Evolutionary conservation across 1,284 basidiomycete genomes (phyloP).

Genomic region (Malassezia caprae): DNA sequence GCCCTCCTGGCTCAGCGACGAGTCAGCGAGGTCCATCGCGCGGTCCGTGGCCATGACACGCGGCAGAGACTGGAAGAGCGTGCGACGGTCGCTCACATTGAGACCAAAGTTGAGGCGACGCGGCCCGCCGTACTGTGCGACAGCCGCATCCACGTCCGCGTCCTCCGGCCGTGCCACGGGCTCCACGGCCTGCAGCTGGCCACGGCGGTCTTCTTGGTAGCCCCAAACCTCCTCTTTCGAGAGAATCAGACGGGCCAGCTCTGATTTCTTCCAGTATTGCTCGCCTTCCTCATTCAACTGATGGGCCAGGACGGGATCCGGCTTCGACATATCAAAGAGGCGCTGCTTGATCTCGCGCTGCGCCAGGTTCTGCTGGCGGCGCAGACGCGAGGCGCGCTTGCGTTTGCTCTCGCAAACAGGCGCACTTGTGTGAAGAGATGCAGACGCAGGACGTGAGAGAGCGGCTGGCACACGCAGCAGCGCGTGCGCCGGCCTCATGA

Average conservation of each 20-base stretch:
- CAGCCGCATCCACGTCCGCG: conserved; percentile 12
- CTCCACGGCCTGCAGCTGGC: conserved; percentile 28
- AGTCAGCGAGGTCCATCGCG: conserved; percentile 27
- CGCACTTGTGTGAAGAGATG: conserved; percentile 23
- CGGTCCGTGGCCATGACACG: conserved; percentile 41
- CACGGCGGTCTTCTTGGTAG: conserved; percentile 36
- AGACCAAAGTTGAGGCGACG: conserved; percentile 41
- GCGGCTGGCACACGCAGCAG: not conserved
- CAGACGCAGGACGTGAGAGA: not conserved
- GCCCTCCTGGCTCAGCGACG: conserved; percentile 25
- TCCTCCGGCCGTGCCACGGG: conserved; percentile 9
- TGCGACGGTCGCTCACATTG: conserved; percentile 23
- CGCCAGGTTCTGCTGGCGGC: conserved; percentile 46
- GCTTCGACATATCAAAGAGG: conserved; percentile 50
- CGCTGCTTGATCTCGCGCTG: conserved; percentile 37
- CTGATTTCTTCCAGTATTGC: conserved; percentile 29
- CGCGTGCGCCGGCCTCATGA: not conserved
- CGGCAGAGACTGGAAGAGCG: conserved; percentile 40
- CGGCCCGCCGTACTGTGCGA: conserved; percentile 25
- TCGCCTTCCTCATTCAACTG: conserved; percentile 51
- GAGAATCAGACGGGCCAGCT: conserved; percentile 35
- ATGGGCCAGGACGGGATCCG: conserved; percentile 63
- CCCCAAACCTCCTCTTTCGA: conserved; percentile 41
- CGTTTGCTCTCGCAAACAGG: conserved; percentile 26
- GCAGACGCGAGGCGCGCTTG: conserved; percentile 27